Percentiles rank a stretch among this genome's conserved stretches.
phyloP scores from a whole-genome alignment of 352 stramenopile genomes.

The Phytophthora pistaciae region DNA sequence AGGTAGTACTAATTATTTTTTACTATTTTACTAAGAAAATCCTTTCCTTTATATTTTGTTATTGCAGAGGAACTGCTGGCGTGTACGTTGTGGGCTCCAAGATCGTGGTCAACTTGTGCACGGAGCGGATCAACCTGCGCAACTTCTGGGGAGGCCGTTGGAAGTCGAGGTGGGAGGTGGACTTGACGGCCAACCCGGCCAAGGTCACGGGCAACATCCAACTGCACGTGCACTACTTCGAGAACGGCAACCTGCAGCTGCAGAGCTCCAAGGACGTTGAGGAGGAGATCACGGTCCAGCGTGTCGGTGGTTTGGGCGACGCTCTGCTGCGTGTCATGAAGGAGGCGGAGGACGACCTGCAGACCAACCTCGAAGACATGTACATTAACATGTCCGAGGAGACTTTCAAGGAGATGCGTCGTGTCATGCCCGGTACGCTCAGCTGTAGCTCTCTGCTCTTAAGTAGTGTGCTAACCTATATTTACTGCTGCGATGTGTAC shows the following conservation, averaged over 20 bases:
- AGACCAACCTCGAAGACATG: conserved; percentile 94
- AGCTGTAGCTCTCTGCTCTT: neutral
- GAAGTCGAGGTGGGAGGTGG: conserved; percentile 85
- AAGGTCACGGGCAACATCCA: conserved; percentile 70
- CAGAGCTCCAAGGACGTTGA: conserved; percentile 82
- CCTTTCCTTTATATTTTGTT: conserved; percentile 4
- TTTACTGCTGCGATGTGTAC: conserved; percentile 4
- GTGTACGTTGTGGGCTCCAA: conserved; percentile 78
- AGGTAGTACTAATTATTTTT: conserved; percentile 2
- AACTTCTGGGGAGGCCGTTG: conserved; percentile 92
- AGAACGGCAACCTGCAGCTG: conserved; percentile 96
- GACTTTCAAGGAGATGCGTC: conserved; percentile 95
- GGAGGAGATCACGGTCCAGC: conserved; percentile 56
- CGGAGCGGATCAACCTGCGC: conserved; percentile 88
- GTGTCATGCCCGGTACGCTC: conserved; percentile 90
- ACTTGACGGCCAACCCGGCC: conserved; percentile 58
- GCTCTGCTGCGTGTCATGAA: conserved; percentile 82
- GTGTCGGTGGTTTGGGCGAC: conserved; percentile 59
- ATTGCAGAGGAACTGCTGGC: conserved; percentile 71
- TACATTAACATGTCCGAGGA: conserved; percentile 96
- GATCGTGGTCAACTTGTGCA: conserved; percentile 83
- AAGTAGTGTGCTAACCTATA: conserved; percentile 1
- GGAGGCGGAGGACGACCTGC: conserved; percentile 84
- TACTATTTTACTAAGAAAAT: neutral
- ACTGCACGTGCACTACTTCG: conserved; percentile 95